These are phyloP conservation scores for Microcos paniculata DNA, from an alignment of 345 rosid species.

Conservation along the genomic window DNA sequence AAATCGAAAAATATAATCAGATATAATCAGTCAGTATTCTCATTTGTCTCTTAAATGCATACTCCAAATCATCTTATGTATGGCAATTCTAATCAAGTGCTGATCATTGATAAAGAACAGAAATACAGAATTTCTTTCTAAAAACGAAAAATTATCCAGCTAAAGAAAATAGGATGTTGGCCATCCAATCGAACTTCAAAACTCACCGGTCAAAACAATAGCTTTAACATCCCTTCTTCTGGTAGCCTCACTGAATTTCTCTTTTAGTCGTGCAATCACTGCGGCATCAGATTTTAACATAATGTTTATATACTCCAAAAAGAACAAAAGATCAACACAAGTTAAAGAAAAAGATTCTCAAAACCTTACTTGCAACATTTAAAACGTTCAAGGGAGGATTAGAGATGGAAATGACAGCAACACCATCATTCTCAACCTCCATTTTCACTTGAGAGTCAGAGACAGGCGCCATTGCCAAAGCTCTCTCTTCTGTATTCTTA, in stretches of 20 bases:
- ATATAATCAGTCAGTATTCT: background rate
- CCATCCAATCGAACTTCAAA: background rate
- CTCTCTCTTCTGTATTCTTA: background rate
- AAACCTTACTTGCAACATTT: conserved; percentile 54
- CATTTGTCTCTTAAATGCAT: background rate
- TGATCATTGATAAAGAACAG: background rate
- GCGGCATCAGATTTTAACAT: background rate
- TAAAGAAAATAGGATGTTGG: background rate
- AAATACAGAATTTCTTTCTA: background rate
- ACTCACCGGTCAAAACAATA: conserved; percentile 14
- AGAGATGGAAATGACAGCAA: conserved; percentile 72
- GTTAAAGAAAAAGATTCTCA: background rate
- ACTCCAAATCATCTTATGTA: background rate
- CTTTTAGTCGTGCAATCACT: conserved; percentile 6
- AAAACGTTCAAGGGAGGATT: conserved; percentile 93
- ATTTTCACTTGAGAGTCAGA: conserved; percentile 40
- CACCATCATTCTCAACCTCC: conserved; percentile 84
- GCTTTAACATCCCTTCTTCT: conserved; percentile 16
- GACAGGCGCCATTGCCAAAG: conserved; percentile 53
- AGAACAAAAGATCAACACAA: background rate
- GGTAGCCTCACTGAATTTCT: conserved; percentile 13
- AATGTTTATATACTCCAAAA: background rate
- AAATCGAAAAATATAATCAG: background rate
- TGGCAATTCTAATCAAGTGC: background rate
- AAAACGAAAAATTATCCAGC: background rate